These are phyloP conservation scores for Globisporangium paroecandrum DNA, from an alignment of 352 stramenopile species.

Conservation along the genomic window DNA sequence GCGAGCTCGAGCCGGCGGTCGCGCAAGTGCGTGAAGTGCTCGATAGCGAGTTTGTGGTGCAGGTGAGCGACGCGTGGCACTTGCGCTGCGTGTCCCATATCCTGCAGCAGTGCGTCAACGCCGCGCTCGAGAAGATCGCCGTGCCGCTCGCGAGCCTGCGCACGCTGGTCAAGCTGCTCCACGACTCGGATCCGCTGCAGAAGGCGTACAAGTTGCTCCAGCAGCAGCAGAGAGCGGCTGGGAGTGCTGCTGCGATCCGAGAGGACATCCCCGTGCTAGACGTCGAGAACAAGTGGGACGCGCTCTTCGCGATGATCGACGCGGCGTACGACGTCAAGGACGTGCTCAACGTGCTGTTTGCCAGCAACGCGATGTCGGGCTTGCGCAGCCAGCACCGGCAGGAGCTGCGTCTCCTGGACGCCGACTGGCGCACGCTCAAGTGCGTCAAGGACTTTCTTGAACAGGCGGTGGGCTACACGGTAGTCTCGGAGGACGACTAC, in stretches of 20 bases:
- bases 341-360: constrained; percentile 5
- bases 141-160: constrained; percentile 3
- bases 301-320: constrained; percentile 13
- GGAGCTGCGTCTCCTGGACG: neutral
- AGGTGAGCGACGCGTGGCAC: constrained; percentile 5
- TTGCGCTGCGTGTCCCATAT: constrained; percentile 11
- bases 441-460: constrained; percentile 11
- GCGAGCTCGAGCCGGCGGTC: constrained; percentile 2
- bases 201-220: neutral
- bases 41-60: constrained; percentile 1
- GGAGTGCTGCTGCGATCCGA: neutral
- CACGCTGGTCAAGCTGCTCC: constrained; percentile 2
- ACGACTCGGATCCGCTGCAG: constrained; percentile 8
- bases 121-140: neutral
- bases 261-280: constrained; percentile 2
- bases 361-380: neutral
- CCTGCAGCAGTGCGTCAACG: constrained; percentile 3
- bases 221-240: neutral
- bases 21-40: neutral
- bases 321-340: constrained; percentile 6
- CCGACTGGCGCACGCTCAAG: constrained; percentile 14
- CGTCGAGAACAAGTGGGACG: constrained; percentile 7
- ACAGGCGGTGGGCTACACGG: neutral
- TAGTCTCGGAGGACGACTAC: constrained; percentile 8
- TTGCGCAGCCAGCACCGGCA: neutral